Base-by-base conservation (phyloP, 306 rosid genomes). In the Medicago truncatula region DNA sequence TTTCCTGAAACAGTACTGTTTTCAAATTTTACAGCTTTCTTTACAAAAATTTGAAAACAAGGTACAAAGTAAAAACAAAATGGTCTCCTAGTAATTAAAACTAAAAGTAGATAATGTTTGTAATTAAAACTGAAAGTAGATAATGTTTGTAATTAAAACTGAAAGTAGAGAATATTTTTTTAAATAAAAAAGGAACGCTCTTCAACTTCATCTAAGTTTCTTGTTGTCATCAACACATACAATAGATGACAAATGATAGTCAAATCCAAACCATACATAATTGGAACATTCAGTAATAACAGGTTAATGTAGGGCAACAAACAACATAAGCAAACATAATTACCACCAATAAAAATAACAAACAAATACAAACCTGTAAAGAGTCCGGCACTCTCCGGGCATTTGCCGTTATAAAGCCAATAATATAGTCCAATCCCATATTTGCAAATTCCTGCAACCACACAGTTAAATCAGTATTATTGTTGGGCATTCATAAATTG, bases 401-500 rank as follows among this genome's bases (percentile, higher is more conserved):
- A 78, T 84, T 86, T 65, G 92, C 93, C 66, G 82, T 73, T 64
- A 92, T 89, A 53, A 88, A 76, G 78, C 82, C 81, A 49, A 92
- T 85, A 74, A 96, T 87, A 84, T 84, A 92, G 34, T 78, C 12
- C 52, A 90, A 81, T 76, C 99, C 97, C 76, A 53, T 17, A 86
- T 86, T 90, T 74, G 97, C 88, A 62, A 75, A 16, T 75, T 90
- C 92, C 99, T 96, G 92, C 74, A 67, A 62, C 12, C 67, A 78
- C 6, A 77, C 11, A 31, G 65, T 31, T 15, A 63, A 64, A 82
- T 86, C 69, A 81, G 84, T 57, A 77, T 50, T 67, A n/a, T 70
- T 18, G 18, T 49, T 56, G 71, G 21, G 71, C 14, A 41, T 46
- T 62, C n/a, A 46, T n/a, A 49, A 21, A 31, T 61, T 56, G 28